These are phyloP conservation scores for Aspergillus fischeri DNA, from an alignment of 2,329 filamentous ascomycete genomes.

Conservation along the genomic window DNA sequence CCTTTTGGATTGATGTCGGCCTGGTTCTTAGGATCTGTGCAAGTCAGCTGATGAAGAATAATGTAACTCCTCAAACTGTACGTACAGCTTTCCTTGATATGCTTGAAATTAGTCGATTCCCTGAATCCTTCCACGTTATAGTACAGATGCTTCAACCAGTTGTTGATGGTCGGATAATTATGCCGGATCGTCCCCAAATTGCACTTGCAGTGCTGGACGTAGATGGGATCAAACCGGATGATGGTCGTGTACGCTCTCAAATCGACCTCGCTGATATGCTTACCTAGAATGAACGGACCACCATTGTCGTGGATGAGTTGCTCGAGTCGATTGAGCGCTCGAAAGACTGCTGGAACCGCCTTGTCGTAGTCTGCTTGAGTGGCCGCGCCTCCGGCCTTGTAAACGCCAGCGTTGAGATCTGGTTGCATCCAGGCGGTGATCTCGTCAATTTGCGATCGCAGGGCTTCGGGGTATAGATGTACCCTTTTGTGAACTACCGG, in stretches of 20 bases:
- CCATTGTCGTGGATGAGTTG: constrained; percentile 42
- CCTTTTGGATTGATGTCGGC: constrained; percentile 55
- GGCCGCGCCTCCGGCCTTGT: constrained; percentile 57
- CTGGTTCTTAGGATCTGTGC: constrained; percentile 55
- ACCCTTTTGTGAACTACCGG: constrained; percentile 39
- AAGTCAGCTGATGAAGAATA: neutral
- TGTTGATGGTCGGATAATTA: constrained; percentile 57
- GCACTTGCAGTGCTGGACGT: constrained; percentile 65
- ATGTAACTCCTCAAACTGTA: neutral
- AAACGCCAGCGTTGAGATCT: constrained; percentile 58
- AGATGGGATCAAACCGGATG: constrained; percentile 58
- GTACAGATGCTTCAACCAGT: constrained; percentile 59
- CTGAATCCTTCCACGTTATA: constrained; percentile 53
- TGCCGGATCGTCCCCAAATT: constrained; percentile 59
- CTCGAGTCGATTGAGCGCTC: constrained; percentile 57
- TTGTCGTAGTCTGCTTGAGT: constrained; percentile 55
- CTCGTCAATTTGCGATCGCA: constrained; percentile 50
- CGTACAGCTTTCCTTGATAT: constrained; percentile 62
- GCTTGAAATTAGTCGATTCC: constrained; percentile 60
- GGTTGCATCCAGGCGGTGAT: constrained; percentile 52
- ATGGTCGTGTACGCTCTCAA: constrained; percentile 55
- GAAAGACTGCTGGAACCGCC: constrained; percentile 54
- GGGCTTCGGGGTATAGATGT: constrained; percentile 51
- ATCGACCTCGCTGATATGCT: constrained; percentile 56
- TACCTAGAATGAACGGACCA: constrained; percentile 56